phyloP scores from a whole-genome alignment of 2,329 filamentous ascomycete genomes.

The Pseudogymnoascus sp. region DNA sequence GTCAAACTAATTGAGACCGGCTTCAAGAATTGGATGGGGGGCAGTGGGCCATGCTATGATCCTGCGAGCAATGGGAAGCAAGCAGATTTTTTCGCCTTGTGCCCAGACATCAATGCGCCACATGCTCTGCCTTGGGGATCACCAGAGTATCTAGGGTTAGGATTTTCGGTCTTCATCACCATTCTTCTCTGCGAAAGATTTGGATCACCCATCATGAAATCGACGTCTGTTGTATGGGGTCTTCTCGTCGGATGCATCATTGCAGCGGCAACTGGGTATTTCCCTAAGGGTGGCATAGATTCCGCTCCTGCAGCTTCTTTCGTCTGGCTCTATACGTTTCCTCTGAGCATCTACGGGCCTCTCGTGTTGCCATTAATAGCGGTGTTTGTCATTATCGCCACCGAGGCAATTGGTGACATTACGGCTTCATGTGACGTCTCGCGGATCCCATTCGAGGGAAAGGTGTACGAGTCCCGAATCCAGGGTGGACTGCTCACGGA shows the following conservation, averaged over 20 bases:
- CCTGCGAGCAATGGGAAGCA: neutral
- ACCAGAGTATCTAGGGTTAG: constrained; percentile 69
- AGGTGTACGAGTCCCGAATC: constrained; percentile 65
- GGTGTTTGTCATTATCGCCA: constrained; percentile 64
- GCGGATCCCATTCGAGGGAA: constrained; percentile 62
- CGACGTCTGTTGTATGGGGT: constrained; percentile 58
- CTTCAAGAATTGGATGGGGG: constrained; percentile 74
- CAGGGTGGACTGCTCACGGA: constrained; percentile 74
- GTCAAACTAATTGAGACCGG: constrained; percentile 63
- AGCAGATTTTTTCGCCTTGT: constrained; percentile 32
- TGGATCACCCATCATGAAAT: constrained; percentile 78
- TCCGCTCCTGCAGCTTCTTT: constrained; percentile 64
- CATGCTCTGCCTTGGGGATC: constrained; percentile 69
- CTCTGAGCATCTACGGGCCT: constrained; percentile 60
- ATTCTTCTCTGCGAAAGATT: constrained; percentile 77
- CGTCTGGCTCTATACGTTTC: constrained; percentile 72
- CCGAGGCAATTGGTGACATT: constrained; percentile 72
- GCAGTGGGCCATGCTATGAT: constrained; percentile 50
- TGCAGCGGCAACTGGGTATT: constrained; percentile 69
- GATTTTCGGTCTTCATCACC: constrained; percentile 70
- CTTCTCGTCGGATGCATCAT: constrained; percentile 71
- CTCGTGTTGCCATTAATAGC: constrained; percentile 64
- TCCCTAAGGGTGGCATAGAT: constrained; percentile 63
- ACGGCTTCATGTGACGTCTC: constrained; percentile 77
- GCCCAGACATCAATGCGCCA: constrained; percentile 59